A percentile compares a stretch with the other conserved stretches of the same genome.
phyloP scores from a whole-genome alignment of 2,329 filamentous ascomycete species.

The Exophiala alcalophila region DNA sequence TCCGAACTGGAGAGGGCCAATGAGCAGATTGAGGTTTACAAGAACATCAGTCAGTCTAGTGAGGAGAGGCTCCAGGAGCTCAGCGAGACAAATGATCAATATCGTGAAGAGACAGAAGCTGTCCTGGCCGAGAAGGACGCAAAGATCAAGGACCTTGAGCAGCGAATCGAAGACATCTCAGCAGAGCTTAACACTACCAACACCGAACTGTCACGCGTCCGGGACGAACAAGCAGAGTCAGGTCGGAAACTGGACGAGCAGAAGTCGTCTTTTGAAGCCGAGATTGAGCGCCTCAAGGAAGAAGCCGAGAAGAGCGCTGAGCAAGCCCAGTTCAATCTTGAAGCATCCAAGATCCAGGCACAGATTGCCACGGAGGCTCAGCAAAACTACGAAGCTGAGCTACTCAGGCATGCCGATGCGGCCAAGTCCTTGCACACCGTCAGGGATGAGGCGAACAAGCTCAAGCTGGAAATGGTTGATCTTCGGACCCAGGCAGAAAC shows the following conservation, averaged over 20 bases:
- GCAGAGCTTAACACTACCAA: constrained; percentile 78
- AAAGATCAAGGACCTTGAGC: constrained; percentile 75
- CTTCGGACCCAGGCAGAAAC: constrained; percentile 80
- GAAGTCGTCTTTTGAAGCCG: constrained; percentile 72
- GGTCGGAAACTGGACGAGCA: constrained; percentile 73
- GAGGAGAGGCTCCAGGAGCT: constrained; percentile 84
- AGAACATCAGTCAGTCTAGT: constrained; percentile 76
- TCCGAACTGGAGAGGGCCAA: constrained; percentile 78
- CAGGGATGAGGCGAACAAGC: constrained; percentile 73
- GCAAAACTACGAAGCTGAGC: constrained; percentile 89
- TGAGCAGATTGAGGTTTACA: constrained; percentile 81
- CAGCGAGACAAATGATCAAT: constrained; percentile 77
- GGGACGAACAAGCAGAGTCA: constrained; percentile 75
- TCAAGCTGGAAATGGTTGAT: constrained; percentile 74
- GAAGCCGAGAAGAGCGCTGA: constrained; percentile 77
- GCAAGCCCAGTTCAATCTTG: constrained; percentile 78
- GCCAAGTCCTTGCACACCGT: constrained; percentile 77
- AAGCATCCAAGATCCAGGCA: constrained; percentile 88
- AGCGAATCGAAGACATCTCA: constrained; percentile 79
- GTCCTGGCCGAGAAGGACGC: constrained; percentile 73
- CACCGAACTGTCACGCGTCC: constrained; percentile 73
- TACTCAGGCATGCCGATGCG: constrained; percentile 94
- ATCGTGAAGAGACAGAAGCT: constrained; percentile 78
- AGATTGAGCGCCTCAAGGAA: constrained; percentile 77
- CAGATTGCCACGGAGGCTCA: constrained; percentile 91